Percentiles rank a stretch among this genome's conserved stretches.
Conservation (phyloP, 495 filamentous ascomycete genomes). For the Barbatosphaeria neglecta region DNA sequence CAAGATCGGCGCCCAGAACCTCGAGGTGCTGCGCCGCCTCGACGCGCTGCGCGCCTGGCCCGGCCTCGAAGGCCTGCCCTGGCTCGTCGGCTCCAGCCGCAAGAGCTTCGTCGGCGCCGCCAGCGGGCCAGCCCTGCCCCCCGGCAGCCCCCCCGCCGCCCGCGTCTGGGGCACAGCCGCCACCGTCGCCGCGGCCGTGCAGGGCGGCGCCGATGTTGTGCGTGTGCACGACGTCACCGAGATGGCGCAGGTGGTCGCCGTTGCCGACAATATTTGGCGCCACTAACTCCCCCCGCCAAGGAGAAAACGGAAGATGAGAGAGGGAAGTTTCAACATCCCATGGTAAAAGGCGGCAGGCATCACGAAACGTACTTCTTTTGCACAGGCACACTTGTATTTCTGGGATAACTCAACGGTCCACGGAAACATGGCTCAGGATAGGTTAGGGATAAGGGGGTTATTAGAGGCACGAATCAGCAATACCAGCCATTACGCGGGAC, state of each 20-base stretch:
- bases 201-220: slow-evolving; percentile 89
- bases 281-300: no score
- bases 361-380: no score
- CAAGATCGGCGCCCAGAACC: slow-evolving; percentile 67
- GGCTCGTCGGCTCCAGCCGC: slow-evolving; percentile 81
- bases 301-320: no score
- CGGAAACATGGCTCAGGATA: no score
- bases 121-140: slow-evolving; percentile 47
- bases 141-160: slow-evolving; percentile 25
- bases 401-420: no score
- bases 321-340: no score
- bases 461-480: no score
- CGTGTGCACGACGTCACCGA: slow-evolving; percentile 87
- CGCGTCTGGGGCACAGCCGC: slow-evolving; percentile 80
- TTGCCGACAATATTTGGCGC: slow-evolving; percentile 86
- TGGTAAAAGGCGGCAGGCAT: no score
- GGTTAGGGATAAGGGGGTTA: no score
- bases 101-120: slow-evolving; percentile 82
- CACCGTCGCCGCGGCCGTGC: slow-evolving; percentile 74
- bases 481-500: no score
- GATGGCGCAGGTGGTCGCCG: slow-evolving; percentile 77
- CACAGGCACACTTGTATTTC: no score
- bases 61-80: slow-evolving; percentile 64
- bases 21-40: slow-evolving; percentile 63
- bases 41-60: slow-evolving; percentile 48